Evolutionary conservation across 192 early-diverging fungal species (phyloP), one percentile per base, ranked within the genome.

Genomic region (Coemansia umbellata): DNA sequence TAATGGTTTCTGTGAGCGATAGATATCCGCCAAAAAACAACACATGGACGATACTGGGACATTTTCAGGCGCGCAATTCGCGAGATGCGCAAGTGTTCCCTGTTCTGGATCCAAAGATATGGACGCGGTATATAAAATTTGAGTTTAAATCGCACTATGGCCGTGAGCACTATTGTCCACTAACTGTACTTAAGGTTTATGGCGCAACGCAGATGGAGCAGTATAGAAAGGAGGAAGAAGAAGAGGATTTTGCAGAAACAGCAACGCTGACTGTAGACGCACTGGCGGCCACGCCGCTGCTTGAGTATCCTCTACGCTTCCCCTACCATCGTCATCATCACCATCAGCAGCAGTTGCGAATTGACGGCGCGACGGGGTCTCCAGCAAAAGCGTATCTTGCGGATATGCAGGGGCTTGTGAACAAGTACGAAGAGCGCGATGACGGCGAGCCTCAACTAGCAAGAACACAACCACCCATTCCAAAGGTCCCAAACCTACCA

Each of bases 151-250:
- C 82, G 13, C 88, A 95, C 53, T 93, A 97, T 65, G 91, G 97
- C 23, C 66, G 71, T 17, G 92, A 99, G 68, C 91, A 86, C 58
- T 97, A 94, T 53, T 99, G 97, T 59, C 97, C 97, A 8, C 43
- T 99, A 7, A 93, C 82, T 24, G 69, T 91, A 32, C 58, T 99
- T 24, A 78, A 86, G 36, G 95, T 93, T 0, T 89, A 90, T 69
- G 97, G 97, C 0, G 86, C 83, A n/a, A 89, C 91, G 1, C 91
- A 92, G 69, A 84, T 94, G 81, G 97, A 96, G 59, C 86, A 91
- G 49, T 87, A 85, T 40, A 82, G 84, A 43, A 71, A 81, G 27
- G 84, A 86, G 15, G 80, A 80, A 32, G 69, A 73, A 8, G 60
- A 73, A 28, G 74, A 70, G 31, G 61, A 54, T 15, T 42, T 65